Evolutionary conservation across 129 eudicot species (phyloP).

Genomic region (Sambucus nigra): DNA sequence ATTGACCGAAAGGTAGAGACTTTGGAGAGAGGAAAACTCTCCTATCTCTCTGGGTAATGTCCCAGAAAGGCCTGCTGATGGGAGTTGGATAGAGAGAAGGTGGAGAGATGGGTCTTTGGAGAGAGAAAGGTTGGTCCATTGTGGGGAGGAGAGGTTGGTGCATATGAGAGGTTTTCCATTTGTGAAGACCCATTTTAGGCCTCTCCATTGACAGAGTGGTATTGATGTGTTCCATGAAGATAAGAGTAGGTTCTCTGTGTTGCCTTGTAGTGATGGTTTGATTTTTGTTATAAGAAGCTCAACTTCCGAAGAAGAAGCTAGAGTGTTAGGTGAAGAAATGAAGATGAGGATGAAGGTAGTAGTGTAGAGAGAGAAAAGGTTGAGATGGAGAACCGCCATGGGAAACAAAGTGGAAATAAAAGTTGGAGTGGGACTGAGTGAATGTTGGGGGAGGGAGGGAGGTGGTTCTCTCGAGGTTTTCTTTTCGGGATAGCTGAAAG

Average conservation of each 20-base stretch:
- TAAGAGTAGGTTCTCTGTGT: conserved; percentile 37
- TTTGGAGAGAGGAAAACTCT: conserved; percentile 44
- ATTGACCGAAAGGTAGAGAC: conserved; percentile 58
- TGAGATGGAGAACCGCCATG: conserved; percentile 36
- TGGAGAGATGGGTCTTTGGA: conserved; percentile 47
- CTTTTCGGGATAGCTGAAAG: conserved; percentile 37
- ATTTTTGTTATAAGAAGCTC: conserved; percentile 45
- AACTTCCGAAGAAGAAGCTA: conserved; percentile 39
- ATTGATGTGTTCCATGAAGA: conserved; percentile 59
- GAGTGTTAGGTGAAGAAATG: conserved; percentile 16
- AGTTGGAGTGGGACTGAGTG: conserved; percentile 1
- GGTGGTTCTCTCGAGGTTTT: conserved; percentile 32
- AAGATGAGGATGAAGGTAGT: no score
- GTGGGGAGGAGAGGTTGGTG: conserved; percentile 50
- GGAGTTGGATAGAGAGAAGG: conserved; percentile 69
- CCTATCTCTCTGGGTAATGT: conserved; percentile 64
- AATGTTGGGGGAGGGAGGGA: no score
- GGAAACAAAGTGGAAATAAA: conserved; percentile 4
- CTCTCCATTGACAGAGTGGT: conserved; percentile 92
- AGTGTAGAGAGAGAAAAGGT: conserved; percentile 24
- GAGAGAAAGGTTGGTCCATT: conserved; percentile 50
- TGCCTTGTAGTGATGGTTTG: conserved; percentile 66
- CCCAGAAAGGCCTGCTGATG: conserved; percentile 90
- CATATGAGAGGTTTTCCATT: conserved; percentile 41
- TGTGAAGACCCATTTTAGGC: conserved; percentile 58